Base-by-base conservation (phyloP, 1,139 yeast genomes). In the Suzukiozyma palmioleophila region DNA sequence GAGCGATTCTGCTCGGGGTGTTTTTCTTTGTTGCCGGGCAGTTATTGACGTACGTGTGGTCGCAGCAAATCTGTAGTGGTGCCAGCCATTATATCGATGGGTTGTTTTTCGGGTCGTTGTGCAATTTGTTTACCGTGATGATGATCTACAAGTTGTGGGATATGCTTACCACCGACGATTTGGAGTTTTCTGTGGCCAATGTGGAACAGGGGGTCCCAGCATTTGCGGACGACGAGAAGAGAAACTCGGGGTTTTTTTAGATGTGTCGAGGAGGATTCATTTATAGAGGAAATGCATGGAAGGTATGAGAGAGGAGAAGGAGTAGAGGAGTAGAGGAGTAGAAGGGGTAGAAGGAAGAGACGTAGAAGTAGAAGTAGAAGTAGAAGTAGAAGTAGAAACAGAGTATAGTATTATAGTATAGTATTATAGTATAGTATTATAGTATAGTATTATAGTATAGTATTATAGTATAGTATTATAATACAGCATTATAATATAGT, bases 71-170 rank as follows among this genome's bases (percentile, higher is more conserved):
- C 32, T 92, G 98, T 60, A 64, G 66, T 34, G 75, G 81, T 15
- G 79, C 85, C 34, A 77, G 81, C 35, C 98, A 92, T 60, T 92
- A 90, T 57, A 72, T 89, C 22, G 98, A 92, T 54, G 97, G 97
- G 1, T 62, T 88, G 26, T 84, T 90, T 58, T 86, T 90, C 54
- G 95, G 90, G 18, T 75, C 94, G 26, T 54, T 87, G 34, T 79
- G 95, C 55, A 87, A 86, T 57, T 59, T 88, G 37, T 85, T 88
- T 53, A 75, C 95, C 7, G 68, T 84, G 41, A 89, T 92, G 96
- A 90, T 92, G 97, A 71, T 90, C 41, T 90, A 89, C 69, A 90
- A 92, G 63, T 87, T 81, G 52, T 92, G 97, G 97, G 97, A 90
- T 54, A 86, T 88, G 78, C 84, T 92, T 40, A 92, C 97, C n/a